Evolutionary conservation across 2,329 filamentous ascomycete species (phyloP).

Genomic region (Domatiomyces globalis): DNA sequence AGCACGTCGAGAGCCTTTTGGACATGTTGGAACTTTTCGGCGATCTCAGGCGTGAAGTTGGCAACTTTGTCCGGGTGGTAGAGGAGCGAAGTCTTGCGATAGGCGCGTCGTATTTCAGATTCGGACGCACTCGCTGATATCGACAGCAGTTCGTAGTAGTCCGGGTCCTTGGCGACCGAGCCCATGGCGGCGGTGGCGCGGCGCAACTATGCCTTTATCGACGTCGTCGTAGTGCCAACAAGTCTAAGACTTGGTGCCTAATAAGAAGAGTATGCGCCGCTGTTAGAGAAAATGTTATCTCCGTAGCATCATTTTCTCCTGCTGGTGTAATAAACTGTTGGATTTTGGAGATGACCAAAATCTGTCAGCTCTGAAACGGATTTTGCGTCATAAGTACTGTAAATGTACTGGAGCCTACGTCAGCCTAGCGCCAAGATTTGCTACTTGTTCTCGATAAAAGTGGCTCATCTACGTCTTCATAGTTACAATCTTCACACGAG

Average conservation of each 20-base stretch:
- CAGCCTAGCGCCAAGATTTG: too few relatives aligned
- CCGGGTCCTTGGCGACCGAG: constrained; percentile 26
- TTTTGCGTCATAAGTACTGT: too few relatives aligned
- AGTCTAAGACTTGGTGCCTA: too few relatives aligned
- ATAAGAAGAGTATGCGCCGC: constrained; percentile 7
- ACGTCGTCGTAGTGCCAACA: background rate
- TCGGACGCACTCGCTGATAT: constrained; percentile 49
- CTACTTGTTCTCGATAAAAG: too few relatives aligned
- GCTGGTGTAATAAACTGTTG: too few relatives aligned
- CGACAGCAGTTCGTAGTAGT: constrained; percentile 66
- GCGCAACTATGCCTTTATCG: background rate
- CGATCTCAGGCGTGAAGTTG: constrained; percentile 46
- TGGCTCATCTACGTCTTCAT: too few relatives aligned
- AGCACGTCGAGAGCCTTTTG: constrained; percentile 80
- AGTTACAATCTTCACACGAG: too few relatives aligned
- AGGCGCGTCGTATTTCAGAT: constrained; percentile 67
- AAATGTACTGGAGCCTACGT: too few relatives aligned
- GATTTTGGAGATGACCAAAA: too few relatives aligned
- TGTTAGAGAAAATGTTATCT: background rate
- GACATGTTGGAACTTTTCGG: constrained; percentile 70
- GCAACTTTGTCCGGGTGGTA: constrained; percentile 89
- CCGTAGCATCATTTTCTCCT: too few relatives aligned
- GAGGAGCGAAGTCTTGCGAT: constrained; percentile 71
- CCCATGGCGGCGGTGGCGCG: background rate
- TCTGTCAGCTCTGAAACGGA: too few relatives aligned